These are phyloP conservation scores for Puccinia horiana DNA, from an alignment of 1,284 basidiomycete species.

Conservation along the genomic window DNA sequence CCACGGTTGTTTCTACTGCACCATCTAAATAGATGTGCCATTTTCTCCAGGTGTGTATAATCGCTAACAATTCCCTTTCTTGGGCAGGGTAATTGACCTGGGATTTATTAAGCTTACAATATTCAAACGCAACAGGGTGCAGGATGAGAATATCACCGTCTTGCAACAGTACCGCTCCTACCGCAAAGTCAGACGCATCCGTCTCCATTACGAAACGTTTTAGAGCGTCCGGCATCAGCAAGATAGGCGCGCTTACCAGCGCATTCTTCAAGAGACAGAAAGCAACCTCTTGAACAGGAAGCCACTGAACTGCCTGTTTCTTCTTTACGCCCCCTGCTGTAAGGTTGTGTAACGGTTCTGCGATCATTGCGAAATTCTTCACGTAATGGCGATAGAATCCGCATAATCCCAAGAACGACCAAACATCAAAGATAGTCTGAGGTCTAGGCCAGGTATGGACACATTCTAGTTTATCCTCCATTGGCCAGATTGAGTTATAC, in stretches of 20 bases:
- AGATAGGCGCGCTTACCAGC: neutral
- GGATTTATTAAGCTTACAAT: slow-evolving; percentile 45
- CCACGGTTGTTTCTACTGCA: slow-evolving; percentile 51
- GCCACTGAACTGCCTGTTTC: neutral
- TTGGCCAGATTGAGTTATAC: neutral
- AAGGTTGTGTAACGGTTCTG: neutral
- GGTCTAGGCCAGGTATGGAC: neutral
- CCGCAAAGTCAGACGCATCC: slow-evolving; percentile 21
- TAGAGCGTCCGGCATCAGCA: neutral
- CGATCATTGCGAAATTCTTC: neutral
- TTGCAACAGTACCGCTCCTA: slow-evolving; percentile 46
- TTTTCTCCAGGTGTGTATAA: slow-evolving; percentile 48
- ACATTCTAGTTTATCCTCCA: neutral
- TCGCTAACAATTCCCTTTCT: slow-evolving; percentile 48
- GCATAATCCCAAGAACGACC: neutral
- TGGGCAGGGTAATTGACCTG: neutral
- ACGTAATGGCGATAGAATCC: neutral
- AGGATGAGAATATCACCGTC: neutral
- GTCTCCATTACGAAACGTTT: neutral
- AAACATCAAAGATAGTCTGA: neutral
- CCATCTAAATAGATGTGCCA: slow-evolving; percentile 53
- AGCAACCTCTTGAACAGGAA: neutral
- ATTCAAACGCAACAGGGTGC: slow-evolving; percentile 48
- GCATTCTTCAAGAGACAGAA: neutral
- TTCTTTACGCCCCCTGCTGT: neutral